phyloP scores from a whole-genome alignment of 1,284 basidiomycete genomes.

The Ustilago tritici region DNA sequence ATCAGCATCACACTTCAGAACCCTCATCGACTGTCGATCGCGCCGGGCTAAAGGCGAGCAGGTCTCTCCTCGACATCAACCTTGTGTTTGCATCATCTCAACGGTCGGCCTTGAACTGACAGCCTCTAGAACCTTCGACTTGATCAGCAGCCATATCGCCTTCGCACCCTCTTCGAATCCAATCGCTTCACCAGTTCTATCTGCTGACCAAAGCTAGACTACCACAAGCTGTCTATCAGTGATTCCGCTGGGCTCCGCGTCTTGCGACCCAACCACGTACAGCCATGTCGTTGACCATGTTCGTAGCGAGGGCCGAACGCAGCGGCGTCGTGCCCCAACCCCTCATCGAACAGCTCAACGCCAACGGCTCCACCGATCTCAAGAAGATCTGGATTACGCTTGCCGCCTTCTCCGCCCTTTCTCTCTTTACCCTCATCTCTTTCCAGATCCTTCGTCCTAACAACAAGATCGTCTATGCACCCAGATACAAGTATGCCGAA shows the following conservation, averaged over 20 bases:
- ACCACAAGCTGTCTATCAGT: not conserved
- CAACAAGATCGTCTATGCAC: conserved; percentile 82
- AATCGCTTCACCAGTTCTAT: not conserved
- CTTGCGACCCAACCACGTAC: not conserved
- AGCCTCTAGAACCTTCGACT: not conserved
- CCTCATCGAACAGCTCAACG: conserved; percentile 48
- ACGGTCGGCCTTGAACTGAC: not conserved
- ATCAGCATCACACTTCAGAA: not conserved
- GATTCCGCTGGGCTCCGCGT: conserved; percentile 7
- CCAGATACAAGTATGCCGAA: conserved; percentile 84
- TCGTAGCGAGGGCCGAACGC: conserved; percentile 22
- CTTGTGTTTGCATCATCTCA: not conserved
- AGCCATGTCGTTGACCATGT: not conserved
- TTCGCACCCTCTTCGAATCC: not conserved
- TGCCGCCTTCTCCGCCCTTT: conserved; percentile 51
- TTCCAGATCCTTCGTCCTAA: conserved; percentile 65
- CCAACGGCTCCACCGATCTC: conserved; percentile 40
- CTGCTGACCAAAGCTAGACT: not conserved
- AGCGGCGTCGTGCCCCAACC: conserved; percentile 24
- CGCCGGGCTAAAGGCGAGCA: not conserved
- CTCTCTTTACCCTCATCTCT: conserved; percentile 53
- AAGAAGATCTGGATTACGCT: conserved; percentile 52
- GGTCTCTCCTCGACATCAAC: conserved; percentile 6
- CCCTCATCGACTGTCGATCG: not conserved
- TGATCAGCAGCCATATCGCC: not conserved